Base-by-base conservation (phyloP, 2,329 filamentous ascomycete genomes). In the Claviceps capensis region DNA sequence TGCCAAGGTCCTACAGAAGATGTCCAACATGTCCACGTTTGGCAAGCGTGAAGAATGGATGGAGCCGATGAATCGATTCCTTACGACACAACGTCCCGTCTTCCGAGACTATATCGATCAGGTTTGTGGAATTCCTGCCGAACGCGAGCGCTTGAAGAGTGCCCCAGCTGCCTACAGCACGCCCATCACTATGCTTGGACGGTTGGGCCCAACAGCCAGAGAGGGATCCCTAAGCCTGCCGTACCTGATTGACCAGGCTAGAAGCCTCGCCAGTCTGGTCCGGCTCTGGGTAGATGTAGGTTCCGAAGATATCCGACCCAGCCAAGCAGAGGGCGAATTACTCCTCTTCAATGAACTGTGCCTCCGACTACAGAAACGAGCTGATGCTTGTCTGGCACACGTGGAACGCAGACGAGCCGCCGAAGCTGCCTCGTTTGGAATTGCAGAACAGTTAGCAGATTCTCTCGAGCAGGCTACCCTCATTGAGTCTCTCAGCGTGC, bases 11-110 rank as follows among this genome's bases (percentile, higher is more conserved):
- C 72, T 97, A 8, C 90, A 96, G 68, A 90, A 88, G 16, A 75
- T 97, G 53, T 88, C 89, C 17, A 96, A 96, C 64, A 77, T 96
- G 68, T 87, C 88, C 2, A 88, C 82, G 0, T 96, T 96, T 63
- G 91, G 91, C 42, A 90, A 86, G 63, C 95, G 95, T 64, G 91
- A 97, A 67, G 82, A 85, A n/a, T 97, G 89, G 88, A 96, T 97
- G 90, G 90, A 95, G 69, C 89, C 89, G 0, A 97, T 97, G 91
- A 97, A 96, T 63, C 79, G 79, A 44, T 96, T 96, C 60, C 72
- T 97, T 40, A 77, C 75, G 8, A 74, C 80, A 1, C 84, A 95
- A 61, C 81, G 89, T 19, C 77, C 84, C 59, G 79, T 86, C 41
- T 88, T 96, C 67, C 94, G 90, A 65, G 78, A 83, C 47, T 96